These are phyloP conservation scores for Crataegus laevigata DNA, from an alignment of 306 rosid genomes.

Conservation along the genomic window DNA sequence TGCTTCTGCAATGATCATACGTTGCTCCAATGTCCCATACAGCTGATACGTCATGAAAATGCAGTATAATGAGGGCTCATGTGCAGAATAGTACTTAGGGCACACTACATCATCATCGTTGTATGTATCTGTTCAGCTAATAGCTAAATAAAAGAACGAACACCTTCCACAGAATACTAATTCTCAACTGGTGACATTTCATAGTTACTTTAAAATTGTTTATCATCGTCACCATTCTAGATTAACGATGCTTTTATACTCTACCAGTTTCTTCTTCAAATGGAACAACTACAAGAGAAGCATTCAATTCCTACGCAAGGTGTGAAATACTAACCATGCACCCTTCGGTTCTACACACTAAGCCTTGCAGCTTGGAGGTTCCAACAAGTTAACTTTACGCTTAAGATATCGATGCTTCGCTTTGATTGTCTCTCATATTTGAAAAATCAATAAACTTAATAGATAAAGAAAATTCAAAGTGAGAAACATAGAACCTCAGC, in stretches of 20 bases:
- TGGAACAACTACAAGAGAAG: background rate
- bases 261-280: background rate
- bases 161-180: background rate
- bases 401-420: background rate
- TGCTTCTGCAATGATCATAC: conserved; percentile 83
- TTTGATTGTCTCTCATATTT: background rate
- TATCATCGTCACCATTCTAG: background rate
- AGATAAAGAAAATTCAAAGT: background rate
- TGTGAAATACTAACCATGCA: no score
- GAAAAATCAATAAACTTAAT: background rate
- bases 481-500: conserved; percentile 22
- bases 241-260: background rate
- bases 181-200: background rate
- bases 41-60: conserved; percentile 39
- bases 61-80: background rate
- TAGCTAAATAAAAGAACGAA: background rate
- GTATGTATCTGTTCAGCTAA: background rate
- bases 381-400: background rate
- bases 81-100: background rate
- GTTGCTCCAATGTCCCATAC: conserved; percentile 80
- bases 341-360: background rate
- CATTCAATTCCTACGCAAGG: background rate
- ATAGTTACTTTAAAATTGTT: background rate
- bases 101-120: background rate
- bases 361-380: background rate